A percentile compares a stretch with the other conserved stretches of the same genome.
phyloP scores from a whole-genome alignment of 305 asterid species.

The Solanum hybrid region DNA sequence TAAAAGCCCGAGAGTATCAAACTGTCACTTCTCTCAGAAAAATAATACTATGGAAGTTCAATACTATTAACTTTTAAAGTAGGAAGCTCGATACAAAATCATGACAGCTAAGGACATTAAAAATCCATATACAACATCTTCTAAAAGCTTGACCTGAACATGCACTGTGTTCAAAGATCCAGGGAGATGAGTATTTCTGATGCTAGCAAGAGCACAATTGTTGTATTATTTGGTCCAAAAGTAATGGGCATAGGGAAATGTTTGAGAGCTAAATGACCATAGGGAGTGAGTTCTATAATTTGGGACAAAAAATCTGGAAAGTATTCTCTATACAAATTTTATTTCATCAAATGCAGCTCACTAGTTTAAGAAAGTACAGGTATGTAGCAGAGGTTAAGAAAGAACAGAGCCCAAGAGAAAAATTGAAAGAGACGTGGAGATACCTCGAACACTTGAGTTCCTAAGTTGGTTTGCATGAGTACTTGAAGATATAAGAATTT shows the following conservation, averaged over 20 bases:
- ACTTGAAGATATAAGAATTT: slow-evolving; percentile 58
- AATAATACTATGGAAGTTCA: neutral
- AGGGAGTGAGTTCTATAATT: neutral
- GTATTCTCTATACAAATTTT: neutral
- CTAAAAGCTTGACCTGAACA: neutral
- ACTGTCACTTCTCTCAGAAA: neutral
- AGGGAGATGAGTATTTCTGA: neutral
- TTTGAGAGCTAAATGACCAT: neutral
- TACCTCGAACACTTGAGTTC: slow-evolving; percentile 71
- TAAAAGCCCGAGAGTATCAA: neutral
- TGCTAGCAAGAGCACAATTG: neutral
- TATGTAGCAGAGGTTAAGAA: neutral
- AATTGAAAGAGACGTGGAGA: neutral
- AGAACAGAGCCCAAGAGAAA: neutral
- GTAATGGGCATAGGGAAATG: neutral
- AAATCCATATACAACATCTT: neutral
- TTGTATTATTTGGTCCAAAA: neutral
- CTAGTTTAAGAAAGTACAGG: neutral
- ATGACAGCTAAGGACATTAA: neutral
- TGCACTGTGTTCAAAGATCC: neutral
- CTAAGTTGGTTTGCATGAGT: slow-evolving; percentile 61
- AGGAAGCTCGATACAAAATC: neutral
- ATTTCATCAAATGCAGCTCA: neutral
- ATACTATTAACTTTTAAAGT: neutral
- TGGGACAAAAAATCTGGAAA: neutral